A percentile compares a stretch with the other conserved stretches of the same genome.
phyloP scores from a whole-genome alignment of 768 basidiomycete species.

The Hygrocybe punicea region DNA sequence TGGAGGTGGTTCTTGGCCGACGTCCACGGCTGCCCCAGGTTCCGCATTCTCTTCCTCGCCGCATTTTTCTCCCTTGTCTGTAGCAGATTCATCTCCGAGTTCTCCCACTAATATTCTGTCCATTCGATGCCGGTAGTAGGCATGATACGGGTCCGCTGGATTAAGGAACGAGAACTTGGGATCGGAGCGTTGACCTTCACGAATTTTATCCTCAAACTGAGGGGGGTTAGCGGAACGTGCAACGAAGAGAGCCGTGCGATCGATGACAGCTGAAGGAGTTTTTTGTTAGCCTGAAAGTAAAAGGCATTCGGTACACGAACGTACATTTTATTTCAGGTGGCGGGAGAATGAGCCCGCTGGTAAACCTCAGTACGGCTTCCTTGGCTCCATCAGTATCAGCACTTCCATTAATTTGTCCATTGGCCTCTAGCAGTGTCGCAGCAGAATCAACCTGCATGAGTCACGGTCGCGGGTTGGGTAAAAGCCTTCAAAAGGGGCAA shows the following conservation, averaged over 20 bases:
- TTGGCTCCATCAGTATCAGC: slow-evolving; percentile 37
- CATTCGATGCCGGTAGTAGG: slow-evolving; percentile 92
- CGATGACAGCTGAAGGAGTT: slow-evolving; percentile 72
- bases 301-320: slow-evolving; percentile 24
- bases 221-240: slow-evolving; percentile 92
- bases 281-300: slow-evolving; percentile 11
- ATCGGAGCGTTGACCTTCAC: slow-evolving; percentile 93
- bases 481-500: neutral
- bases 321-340: slow-evolving; percentile 93
- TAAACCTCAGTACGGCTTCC: slow-evolving; percentile 49
- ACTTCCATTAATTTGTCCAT: slow-evolving; percentile 44
- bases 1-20: slow-evolving; percentile 72
- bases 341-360: slow-evolving; percentile 88
- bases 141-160: slow-evolving; percentile 95
- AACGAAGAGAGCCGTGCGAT: slow-evolving; percentile 88
- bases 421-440: slow-evolving; percentile 21
- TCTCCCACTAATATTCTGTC: slow-evolving; percentile 79
- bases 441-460: slow-evolving; percentile 41
- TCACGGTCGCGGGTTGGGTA: slow-evolving; percentile 34
- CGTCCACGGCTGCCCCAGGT: slow-evolving; percentile 51
- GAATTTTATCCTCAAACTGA: slow-evolving; percentile 94
- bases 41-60: slow-evolving; percentile 31
- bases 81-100: slow-evolving; percentile 54
- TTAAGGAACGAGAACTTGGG: slow-evolving; percentile 99
- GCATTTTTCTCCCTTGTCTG: slow-evolving; percentile 45